Base-by-base conservation (phyloP, 208 protist species). In the Crithidia brevicula region DNA sequence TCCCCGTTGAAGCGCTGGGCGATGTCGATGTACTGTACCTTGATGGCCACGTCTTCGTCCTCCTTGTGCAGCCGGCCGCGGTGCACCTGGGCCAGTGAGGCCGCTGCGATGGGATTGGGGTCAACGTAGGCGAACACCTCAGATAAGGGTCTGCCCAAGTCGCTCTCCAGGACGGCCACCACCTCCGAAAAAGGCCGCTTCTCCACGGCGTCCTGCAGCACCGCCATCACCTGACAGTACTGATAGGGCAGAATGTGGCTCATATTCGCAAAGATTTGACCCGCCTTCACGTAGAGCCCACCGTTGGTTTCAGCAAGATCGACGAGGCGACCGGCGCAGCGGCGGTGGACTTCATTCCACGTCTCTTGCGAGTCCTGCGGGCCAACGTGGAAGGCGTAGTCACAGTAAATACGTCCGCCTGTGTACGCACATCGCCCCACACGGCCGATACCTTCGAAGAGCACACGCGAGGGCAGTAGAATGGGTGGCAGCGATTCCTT, bases 281-380 rank as follows among this genome's bases (percentile, higher is more conserved):
- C 97, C 8, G 92, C 88, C 76, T 99, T 98, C 5, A 98, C 92
- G 81, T 98, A 99, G 7, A 99, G 86, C 3, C 96, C 96, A 34
- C 93, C 93, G 74, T 97, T 97, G 1, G 69, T 80, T 73, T 97
- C 87, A 1, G 88, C 87, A 15, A 97, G 82, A 11, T 50, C 51
- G 18, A 95, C 89, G 27, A 97, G 81, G 18, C 92, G 87, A 11
- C 70, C 58, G 2, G 92, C 92, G 56, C 84, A 90, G 57, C 88
- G 87, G 10, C 68, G 72, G 72, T 97, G 92, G 11, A 89, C 86
- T 8, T 58, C 73, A 59, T 96, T 76, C 88, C 91, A 96, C 53
- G 49, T 52, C 77, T 81, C 82, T 72, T 94, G 86, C 22, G 16
- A 42, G 34, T 82, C 79, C 23, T 74, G 40, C 23, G 30, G 18